phyloP scores from a whole-genome alignment of 2,329 filamentous ascomycete genomes.

The Ascochyta pisi region DNA sequence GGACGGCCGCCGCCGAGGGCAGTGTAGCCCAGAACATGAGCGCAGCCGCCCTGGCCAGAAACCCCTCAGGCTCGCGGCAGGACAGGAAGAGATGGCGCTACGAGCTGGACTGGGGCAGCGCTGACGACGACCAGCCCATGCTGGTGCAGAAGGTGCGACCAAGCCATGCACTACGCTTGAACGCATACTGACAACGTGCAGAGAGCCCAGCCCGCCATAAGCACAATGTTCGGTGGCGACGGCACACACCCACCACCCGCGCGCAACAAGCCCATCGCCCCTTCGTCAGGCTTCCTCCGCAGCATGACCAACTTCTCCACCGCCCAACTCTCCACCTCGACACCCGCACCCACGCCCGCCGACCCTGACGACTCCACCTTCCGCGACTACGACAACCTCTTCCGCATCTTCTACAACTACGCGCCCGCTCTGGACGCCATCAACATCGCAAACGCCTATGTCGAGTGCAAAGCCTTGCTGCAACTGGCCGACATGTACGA shows the following conservation, averaged over 20 bases:
- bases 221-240: constrained; percentile 66
- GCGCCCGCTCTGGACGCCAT: constrained; percentile 79
- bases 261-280: constrained; percentile 68
- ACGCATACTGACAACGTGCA: constrained; percentile 20
- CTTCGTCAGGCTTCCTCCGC: constrained; percentile 78
- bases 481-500: constrained; percentile 94
- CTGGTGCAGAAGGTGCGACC: constrained; percentile 75
- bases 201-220: constrained; percentile 38
- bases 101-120: constrained; percentile 79
- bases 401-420: constrained; percentile 96
- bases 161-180: background rate
- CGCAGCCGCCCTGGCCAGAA: constrained; percentile 48
- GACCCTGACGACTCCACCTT: constrained; percentile 74
- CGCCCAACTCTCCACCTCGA: constrained; percentile 9
- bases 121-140: constrained; percentile 79
- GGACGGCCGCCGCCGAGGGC: constrained; percentile 61
- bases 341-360: constrained; percentile 55
- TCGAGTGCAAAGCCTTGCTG: constrained; percentile 90
- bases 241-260: constrained; percentile 52
- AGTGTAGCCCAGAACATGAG: constrained; percentile 31
- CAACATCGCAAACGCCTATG: constrained; percentile 91
- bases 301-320: constrained; percentile 82
- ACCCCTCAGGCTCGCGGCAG: constrained; percentile 48
- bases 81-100: constrained; percentile 79
- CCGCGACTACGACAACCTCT: constrained; percentile 93